phyloP scores from a whole-genome alignment of 306 rosid genomes.

The Malus asiatica region DNA sequence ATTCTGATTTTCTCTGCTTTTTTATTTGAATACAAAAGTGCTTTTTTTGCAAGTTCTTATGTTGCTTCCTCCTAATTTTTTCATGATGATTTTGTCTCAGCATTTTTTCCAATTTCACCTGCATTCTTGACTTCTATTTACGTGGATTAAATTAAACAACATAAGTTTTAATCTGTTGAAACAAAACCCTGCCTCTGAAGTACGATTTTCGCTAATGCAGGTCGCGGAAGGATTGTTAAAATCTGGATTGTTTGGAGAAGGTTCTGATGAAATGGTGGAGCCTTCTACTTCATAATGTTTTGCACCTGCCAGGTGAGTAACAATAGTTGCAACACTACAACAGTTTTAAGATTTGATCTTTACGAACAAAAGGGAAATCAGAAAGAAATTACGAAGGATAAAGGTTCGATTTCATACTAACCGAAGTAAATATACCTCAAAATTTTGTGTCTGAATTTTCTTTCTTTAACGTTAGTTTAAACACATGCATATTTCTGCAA shows the following conservation, averaged over 20 bases:
- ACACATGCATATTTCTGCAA: not conserved
- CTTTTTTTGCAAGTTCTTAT: not conserved
- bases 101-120: not conserved
- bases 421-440: not conserved
- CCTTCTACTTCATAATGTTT: not conserved
- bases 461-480: not conserved
- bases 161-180: not conserved
- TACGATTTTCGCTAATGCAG: not conserved
- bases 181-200: not conserved
- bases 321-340: not conserved
- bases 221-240: not conserved
- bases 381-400: not conserved
- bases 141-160: not conserved
- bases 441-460: not conserved
- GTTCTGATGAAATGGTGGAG: not conserved
- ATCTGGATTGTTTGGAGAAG: not conserved
- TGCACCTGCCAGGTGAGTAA: constrained; percentile 2
- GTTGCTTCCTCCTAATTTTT: not conserved
- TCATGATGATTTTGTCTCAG: not conserved
- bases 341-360: not conserved
- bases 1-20: not conserved
- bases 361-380: not conserved
- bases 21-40: not conserved
- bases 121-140: not conserved
- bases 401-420: not conserved